Evolutionary conservation across 2,329 filamentous ascomycete genomes (phyloP).

Genomic region (Penicillium sp.): DNA sequence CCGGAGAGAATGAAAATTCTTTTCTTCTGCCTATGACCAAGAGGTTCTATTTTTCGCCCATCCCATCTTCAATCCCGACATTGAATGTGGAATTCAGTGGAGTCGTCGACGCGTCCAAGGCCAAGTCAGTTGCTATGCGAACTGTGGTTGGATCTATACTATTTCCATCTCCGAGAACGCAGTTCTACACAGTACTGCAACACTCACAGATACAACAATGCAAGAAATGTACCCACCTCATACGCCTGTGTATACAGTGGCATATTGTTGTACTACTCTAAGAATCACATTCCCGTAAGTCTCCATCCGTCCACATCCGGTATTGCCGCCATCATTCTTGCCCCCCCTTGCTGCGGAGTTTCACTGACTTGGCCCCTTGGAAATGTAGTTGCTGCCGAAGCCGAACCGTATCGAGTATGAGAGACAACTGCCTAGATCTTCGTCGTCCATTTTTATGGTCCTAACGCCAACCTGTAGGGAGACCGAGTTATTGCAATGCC

Average conservation of each 20-base stretch:
- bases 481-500: conserved; percentile 18
- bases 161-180: no score
- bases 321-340: conserved; percentile 10
- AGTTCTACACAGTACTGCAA: not conserved
- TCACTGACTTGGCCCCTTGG: not conserved
- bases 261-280: not conserved
- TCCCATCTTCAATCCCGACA: not conserved
- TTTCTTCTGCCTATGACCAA: conserved; percentile 10
- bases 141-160: not conserved
- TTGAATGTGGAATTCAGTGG: conserved; percentile 9
- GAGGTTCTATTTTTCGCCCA: not conserved
- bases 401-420: conserved; percentile 22
- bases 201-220: not conserved
- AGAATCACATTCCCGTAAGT: conserved; percentile 17
- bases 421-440: conserved; percentile 4
- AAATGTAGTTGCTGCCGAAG: conserved; percentile 5
- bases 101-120: conserved; percentile 16
- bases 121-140: not conserved
- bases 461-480: not conserved
- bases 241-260: not conserved
- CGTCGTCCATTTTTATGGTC: not conserved
- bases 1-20: conserved; percentile 1
- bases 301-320: conserved; percentile 21
- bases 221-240: not conserved
- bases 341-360: not conserved